Evolutionary conservation across 1,139 yeast species (phyloP).

Genomic region (Saccharomycopsis crataegensis): DNA sequence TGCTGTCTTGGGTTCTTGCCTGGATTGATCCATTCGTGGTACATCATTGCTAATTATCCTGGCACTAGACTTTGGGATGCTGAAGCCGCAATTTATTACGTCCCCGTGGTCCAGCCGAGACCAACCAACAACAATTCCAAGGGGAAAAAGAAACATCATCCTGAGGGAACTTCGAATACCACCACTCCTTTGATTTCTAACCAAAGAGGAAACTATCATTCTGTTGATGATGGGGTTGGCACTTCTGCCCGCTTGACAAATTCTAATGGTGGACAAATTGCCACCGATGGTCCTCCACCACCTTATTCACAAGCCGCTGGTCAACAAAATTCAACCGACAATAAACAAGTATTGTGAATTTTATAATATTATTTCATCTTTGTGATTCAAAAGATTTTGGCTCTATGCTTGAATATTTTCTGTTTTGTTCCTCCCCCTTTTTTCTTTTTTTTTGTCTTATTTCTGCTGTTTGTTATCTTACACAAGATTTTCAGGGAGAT

Average conservation of each 20-base stretch:
- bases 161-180: not conserved
- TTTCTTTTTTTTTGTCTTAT: no score
- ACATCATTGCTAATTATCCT: slow-evolving; percentile 37
- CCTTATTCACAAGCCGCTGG: slow-evolving; percentile 10
- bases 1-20: slow-evolving; percentile 38
- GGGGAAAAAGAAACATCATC: not conserved
- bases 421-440: no score
- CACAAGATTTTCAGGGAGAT: no score
- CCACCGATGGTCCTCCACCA: slow-evolving; percentile 10
- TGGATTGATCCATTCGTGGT: slow-evolving; percentile 37
- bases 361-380: not conserved
- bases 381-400: no score
- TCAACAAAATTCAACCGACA: slow-evolving; percentile 11
- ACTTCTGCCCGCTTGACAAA: not conserved
- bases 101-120: slow-evolving; percentile 4
- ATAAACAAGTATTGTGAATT: slow-evolving; percentile 12
- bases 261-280: not conserved
- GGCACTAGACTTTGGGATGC: slow-evolving; percentile 7
- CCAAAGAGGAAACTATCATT: not conserved
- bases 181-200: not conserved
- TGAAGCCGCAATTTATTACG: slow-evolving; percentile 17
- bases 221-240: not conserved
- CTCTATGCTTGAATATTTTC: no score
- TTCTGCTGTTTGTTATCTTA: no score
- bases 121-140: slow-evolving; percentile 2